Evolutionary conservation across 352 stramenopile species (phyloP).

Genomic region (Aphanomyces astaci): DNA sequence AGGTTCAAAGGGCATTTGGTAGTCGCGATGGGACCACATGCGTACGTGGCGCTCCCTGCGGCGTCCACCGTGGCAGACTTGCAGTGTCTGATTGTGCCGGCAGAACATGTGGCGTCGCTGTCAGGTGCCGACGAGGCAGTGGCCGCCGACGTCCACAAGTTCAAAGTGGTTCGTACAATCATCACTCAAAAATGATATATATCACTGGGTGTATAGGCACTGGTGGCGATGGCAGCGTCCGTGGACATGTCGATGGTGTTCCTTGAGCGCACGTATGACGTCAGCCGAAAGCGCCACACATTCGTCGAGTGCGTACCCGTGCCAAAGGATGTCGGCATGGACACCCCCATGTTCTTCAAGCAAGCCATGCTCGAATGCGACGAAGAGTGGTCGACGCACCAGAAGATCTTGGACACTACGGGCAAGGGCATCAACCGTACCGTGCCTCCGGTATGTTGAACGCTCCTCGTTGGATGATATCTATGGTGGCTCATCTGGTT

Average conservation of each 20-base stretch:
- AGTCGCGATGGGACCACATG: slow-evolving; percentile 66
- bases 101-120: slow-evolving; percentile 56
- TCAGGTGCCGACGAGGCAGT: slow-evolving; percentile 57
- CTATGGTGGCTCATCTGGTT: background rate
- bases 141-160: slow-evolving; percentile 51
- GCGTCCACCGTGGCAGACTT: slow-evolving; percentile 44
- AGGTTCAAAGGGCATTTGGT: slow-evolving; percentile 75
- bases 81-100: slow-evolving; percentile 69
- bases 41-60: slow-evolving; percentile 59
- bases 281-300: slow-evolving; percentile 53
- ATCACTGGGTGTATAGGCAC: slow-evolving; percentile 22
- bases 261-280: slow-evolving; percentile 65
- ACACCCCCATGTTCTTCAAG: slow-evolving; percentile 76
- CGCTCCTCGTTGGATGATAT: too few species aligned
- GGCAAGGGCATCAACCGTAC: slow-evolving; percentile 48
- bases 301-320: slow-evolving; percentile 76
- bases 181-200: background rate
- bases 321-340: slow-evolving; percentile 42
- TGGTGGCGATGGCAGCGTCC: slow-evolving; percentile 48
- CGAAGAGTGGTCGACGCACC: slow-evolving; percentile 72
- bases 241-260: slow-evolving; percentile 58
- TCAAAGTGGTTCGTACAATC: slow-evolving; percentile 33
- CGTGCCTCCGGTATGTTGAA: slow-evolving; percentile 36
- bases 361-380: slow-evolving; percentile 71
- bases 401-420: slow-evolving; percentile 70